Evolutionary conservation across 805 yeast genomes (phyloP).

Genomic region (Saturnispora saitoi): DNA sequence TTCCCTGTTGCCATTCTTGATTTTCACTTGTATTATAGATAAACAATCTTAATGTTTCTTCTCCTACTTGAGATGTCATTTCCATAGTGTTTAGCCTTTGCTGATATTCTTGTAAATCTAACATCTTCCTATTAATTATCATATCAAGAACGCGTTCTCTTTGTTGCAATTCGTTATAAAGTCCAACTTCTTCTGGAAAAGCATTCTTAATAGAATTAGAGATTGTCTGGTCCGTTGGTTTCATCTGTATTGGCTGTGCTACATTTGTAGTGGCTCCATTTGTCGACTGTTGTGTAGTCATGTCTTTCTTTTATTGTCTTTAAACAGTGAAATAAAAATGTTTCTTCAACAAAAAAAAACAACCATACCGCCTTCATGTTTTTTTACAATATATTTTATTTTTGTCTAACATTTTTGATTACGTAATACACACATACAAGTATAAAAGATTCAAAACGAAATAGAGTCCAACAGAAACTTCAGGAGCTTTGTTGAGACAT

Average conservation of each 20-base stretch:
- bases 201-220: slow-evolving; percentile 22
- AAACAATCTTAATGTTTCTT: slow-evolving; percentile 63
- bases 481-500: background rate
- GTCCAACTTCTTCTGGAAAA: slow-evolving; percentile 44
- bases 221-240: slow-evolving; percentile 30
- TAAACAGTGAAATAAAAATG: background rate
- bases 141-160: slow-evolving; percentile 82
- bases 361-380: background rate
- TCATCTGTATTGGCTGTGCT: slow-evolving; percentile 20
- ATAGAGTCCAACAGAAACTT: background rate
- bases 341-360: too few relatives aligned
- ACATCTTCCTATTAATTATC: slow-evolving; percentile 69
- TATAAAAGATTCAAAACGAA: background rate
- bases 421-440: background rate
- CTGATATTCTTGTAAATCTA: slow-evolving; percentile 71
- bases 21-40: slow-evolving; percentile 74
- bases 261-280: slow-evolving; percentile 12
- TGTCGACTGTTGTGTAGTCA: slow-evolving; percentile 1
- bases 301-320: background rate
- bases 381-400: background rate
- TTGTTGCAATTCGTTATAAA: slow-evolving; percentile 61
- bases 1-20: slow-evolving; percentile 73
- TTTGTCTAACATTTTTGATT: background rate
- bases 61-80: slow-evolving; percentile 34
- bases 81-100: slow-evolving; percentile 22